Evolutionary conservation across 768 basidiomycete species (phyloP).

Genomic region (Kwoniella europaea): DNA sequence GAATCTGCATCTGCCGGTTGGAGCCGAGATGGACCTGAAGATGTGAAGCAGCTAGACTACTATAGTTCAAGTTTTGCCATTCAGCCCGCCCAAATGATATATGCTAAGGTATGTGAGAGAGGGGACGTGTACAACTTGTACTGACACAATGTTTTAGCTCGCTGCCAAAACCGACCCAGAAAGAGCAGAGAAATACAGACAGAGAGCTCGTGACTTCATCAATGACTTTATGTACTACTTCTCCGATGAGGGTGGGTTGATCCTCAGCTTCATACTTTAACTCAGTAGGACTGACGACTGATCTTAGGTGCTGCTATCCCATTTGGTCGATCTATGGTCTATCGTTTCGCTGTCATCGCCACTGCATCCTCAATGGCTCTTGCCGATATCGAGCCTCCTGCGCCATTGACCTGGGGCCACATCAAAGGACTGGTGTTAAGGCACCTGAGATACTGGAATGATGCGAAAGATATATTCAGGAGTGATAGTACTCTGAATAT

Average conservation of each 20-base stretch:
- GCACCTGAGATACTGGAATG: conserved; percentile 74
- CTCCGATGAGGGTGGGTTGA: conserved; percentile 68
- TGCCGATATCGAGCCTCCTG: conserved; percentile 71
- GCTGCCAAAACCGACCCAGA: conserved; percentile 68
- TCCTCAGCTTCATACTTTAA: neutral
- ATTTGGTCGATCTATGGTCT: conserved; percentile 76
- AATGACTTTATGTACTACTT: conserved; percentile 77
- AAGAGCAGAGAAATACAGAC: conserved; percentile 69
- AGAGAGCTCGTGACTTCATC: conserved; percentile 69
- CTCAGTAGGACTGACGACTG: neutral
- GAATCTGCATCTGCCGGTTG: conserved; percentile 63
- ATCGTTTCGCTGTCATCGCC: conserved; percentile 78
- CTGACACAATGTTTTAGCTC: conserved; percentile 51
- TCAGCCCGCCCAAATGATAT: conserved; percentile 73
- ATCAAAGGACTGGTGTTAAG: conserved; percentile 75
- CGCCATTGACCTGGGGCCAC: conserved; percentile 71
- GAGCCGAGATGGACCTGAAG: conserved; percentile 78
- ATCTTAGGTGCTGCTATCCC: conserved; percentile 70
- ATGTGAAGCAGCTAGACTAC: conserved; percentile 77
- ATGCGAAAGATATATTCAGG: conserved; percentile 63
- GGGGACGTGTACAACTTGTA: too few relatives aligned
- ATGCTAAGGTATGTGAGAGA: conserved; percentile 62
- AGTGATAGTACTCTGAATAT: conserved; percentile 74
- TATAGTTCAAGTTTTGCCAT: conserved; percentile 81
- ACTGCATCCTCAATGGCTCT: conserved; percentile 78